Evolutionary conservation across 768 basidiomycete genomes (phyloP).

Genomic region (Boletellus ananas): DNA sequence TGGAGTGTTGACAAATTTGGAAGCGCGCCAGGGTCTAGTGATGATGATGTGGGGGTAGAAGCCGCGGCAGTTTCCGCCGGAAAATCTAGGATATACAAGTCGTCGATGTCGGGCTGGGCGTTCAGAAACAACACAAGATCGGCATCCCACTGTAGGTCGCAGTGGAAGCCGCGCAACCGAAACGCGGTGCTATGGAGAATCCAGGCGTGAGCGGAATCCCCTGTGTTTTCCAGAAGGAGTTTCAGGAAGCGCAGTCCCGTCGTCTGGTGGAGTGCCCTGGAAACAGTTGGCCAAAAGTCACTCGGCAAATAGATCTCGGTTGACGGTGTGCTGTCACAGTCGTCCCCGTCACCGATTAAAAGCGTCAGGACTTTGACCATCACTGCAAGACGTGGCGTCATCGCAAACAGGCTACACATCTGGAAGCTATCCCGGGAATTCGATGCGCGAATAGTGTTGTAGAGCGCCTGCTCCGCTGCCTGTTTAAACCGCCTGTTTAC

Average conservation of each 20-base stretch:
- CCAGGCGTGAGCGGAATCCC: slow-evolving; percentile 34
- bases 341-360: slow-evolving; percentile 29
- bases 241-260: slow-evolving; percentile 49
- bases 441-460: slow-evolving; percentile 52
- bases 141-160: slow-evolving; percentile 63
- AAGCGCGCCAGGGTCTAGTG: slow-evolving; percentile 34
- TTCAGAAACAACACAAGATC: slow-evolving; percentile 41
- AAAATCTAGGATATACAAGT: slow-evolving; percentile 34
- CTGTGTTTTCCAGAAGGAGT: slow-evolving; percentile 36
- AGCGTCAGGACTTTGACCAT: slow-evolving; percentile 56
- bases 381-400: slow-evolving; percentile 44
- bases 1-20: slow-evolving; percentile 52
- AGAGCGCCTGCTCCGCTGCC: slow-evolving; percentile 55
- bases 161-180: slow-evolving; percentile 57
- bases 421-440: slow-evolving; percentile 37
- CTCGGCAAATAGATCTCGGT: slow-evolving; percentile 24
- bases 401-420: slow-evolving; percentile 47
- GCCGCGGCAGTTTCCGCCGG: slow-evolving; percentile 5
- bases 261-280: slow-evolving; percentile 46
- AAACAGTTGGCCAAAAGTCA: slow-evolving; percentile 50
- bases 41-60: slow-evolving; percentile 15
- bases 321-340: background rate
- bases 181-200: slow-evolving; percentile 43
- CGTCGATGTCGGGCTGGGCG: slow-evolving; percentile 21
- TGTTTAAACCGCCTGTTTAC: slow-evolving; percentile 54